These are phyloP conservation scores for Malus sylvestris DNA, from an alignment of 306 rosid genomes.

Conservation along the genomic window DNA sequence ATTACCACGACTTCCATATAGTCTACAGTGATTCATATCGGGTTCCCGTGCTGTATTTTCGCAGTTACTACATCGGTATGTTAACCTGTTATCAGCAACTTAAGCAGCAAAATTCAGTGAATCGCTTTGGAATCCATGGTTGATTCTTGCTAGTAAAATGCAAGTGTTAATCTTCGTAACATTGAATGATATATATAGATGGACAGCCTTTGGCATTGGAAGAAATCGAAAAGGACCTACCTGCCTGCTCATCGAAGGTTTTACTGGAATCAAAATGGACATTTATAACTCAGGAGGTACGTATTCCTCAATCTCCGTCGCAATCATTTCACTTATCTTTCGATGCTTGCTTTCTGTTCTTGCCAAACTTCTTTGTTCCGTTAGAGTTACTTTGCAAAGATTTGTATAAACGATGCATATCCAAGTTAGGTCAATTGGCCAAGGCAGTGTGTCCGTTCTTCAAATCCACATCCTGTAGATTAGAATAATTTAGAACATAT, in stretches of 20 bases:
- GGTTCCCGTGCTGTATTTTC: slow-evolving; percentile 75
- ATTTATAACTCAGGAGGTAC: slow-evolving; percentile 75
- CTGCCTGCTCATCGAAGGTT: slow-evolving; percentile 46
- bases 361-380: background rate
- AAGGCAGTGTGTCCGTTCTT: background rate
- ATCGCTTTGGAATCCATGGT: background rate
- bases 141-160: background rate
- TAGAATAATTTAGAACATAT: no score
- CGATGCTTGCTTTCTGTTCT: background rate
- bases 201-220: slow-evolving; percentile 50
- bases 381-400: no score
- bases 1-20: slow-evolving; percentile 63
- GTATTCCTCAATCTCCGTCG: background rate
- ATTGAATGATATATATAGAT: slow-evolving; percentile 32
- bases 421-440: no score
- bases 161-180: no score
- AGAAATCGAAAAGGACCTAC: slow-evolving; percentile 60
- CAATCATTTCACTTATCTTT: background rate
- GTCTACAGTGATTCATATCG: slow-evolving; percentile 60
- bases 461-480: background rate
- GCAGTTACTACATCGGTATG: slow-evolving; percentile 58
- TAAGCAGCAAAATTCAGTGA: background rate
- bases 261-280: slow-evolving; percentile 77
- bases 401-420: no score
- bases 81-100: background rate